A percentile compares a stretch with the other conserved stretches of the same genome.
Evolutionary conservation across 2,329 filamentous ascomycete species (phyloP).

Genomic region (Botrytis squamosa): DNA sequence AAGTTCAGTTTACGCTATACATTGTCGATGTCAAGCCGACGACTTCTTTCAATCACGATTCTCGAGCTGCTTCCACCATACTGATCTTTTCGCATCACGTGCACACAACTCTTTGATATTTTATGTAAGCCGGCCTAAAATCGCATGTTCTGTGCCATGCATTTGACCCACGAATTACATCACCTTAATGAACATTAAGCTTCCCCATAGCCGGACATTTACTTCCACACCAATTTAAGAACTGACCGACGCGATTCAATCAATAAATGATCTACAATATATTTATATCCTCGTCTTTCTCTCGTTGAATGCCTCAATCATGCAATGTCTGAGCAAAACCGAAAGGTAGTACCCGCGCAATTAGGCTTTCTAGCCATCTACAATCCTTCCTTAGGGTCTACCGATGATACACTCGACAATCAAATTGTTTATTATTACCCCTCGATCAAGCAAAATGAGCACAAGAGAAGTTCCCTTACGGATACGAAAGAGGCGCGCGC

Average conservation of each 20-base stretch:
- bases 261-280: not conserved
- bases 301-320: conserved; percentile 20
- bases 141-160: not conserved
- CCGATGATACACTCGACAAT: conserved; percentile 60
- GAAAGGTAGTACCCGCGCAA: conserved; percentile 62
- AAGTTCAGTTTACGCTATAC: not conserved
- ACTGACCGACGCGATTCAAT: not conserved
- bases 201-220: not conserved
- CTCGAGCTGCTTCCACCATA: not conserved
- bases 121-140: conserved; percentile 2
- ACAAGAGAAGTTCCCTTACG: conserved; percentile 5
- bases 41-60: not conserved
- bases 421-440: conserved; percentile 86
- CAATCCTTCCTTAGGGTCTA: conserved; percentile 76
- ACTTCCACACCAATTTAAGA: not conserved
- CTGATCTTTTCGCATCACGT: not conserved
- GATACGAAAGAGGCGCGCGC: conserved; percentile 33
- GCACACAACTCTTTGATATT: not conserved
- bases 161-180: conserved; percentile 2
- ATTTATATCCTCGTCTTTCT: conserved; percentile 10
- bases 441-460: conserved; percentile 23
- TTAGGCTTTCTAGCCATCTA: conserved; percentile 93
- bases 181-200: not conserved
- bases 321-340: conserved; percentile 34
- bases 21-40: not conserved